A percentile compares a stretch with the other conserved stretches of the same genome.
Evolutionary conservation across 148 eudicot species (phyloP).

Genomic region (Nepenthes gracilis): DNA sequence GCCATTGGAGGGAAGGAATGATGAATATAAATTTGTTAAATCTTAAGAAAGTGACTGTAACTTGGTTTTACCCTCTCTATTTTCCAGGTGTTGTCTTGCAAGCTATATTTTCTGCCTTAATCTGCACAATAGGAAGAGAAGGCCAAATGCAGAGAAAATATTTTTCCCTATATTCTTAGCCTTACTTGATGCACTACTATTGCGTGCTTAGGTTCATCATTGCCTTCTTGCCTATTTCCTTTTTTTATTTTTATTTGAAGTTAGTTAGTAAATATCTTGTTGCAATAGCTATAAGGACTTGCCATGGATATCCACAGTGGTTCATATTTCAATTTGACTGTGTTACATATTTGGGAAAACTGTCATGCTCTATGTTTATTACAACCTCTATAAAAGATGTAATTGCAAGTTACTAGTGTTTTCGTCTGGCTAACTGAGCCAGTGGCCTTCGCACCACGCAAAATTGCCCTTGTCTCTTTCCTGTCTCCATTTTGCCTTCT

Average conservation of each 20-base stretch:
- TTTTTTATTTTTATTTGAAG: background rate
- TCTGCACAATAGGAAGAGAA: constrained; percentile 30
- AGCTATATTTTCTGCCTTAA: constrained; percentile 59
- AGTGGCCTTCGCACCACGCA: no score
- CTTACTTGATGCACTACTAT: constrained; percentile 74
- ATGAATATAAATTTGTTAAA: no score
- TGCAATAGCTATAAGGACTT: no score
- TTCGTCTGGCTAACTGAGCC: no score
- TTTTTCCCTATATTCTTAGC: constrained; percentile 63
- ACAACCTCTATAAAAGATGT: no score
- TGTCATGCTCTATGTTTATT: no score
- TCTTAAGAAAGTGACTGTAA: background rate
- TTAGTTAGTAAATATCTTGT: background rate
- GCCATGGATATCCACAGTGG: no score
- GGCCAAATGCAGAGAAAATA: constrained; percentile 32
- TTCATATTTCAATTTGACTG: no score
- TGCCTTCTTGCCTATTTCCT: background rate
- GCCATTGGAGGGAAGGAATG: background rate
- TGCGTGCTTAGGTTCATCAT: constrained; percentile 66
- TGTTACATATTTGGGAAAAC: no score
- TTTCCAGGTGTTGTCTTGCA: constrained; percentile 72
- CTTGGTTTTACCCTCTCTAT: background rate
- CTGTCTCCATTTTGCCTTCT: no score
- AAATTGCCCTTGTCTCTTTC: no score
- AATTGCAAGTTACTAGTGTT: no score